Conservation (phyloP, 805 yeast species). For the Saccharomycopsis amapae region DNA sequence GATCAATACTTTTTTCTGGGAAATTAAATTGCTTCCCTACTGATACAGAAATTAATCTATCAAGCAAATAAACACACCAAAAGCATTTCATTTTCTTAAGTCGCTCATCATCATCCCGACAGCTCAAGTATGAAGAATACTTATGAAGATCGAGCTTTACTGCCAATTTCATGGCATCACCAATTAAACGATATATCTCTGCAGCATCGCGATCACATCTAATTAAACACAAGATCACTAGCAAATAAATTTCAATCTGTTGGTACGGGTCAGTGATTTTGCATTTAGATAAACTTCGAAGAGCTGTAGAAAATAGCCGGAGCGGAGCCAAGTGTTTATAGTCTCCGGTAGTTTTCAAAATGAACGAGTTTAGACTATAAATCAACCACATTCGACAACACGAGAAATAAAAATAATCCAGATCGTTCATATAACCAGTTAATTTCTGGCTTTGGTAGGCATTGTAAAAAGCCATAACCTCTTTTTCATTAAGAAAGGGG, state of each 20-base stretch:
- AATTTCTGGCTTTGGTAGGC: conserved; percentile 36
- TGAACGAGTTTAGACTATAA: conserved; percentile 43
- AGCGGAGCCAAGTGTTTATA: conserved; percentile 49
- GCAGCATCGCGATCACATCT: conserved; percentile 56
- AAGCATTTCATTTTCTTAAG: conserved; percentile 46
- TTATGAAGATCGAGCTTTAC: conserved; percentile 32
- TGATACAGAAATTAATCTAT: conserved; percentile 54
- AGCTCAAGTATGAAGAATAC: conserved; percentile 30
- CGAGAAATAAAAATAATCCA: conserved; percentile 41
- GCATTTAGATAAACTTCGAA: conserved; percentile 47
- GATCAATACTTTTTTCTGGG: conserved; percentile 43
- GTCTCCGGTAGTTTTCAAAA: conserved; percentile 49
- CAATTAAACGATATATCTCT: conserved; percentile 44
- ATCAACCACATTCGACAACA: conserved; percentile 53
- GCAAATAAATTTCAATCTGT: conserved; percentile 44
- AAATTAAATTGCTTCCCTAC: conserved; percentile 52
- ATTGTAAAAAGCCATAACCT: conserved; percentile 43
- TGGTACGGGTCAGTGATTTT: conserved; percentile 29
- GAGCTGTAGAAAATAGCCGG: conserved; percentile 51
- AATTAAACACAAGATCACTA: conserved; percentile 48
- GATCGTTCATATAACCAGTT: conserved; percentile 31
- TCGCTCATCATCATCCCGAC: conserved; percentile 23
- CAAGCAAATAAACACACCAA: conserved; percentile 60
- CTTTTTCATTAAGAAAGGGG: conserved; percentile 47
- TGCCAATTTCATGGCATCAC: conserved; percentile 45